These are phyloP conservation scores for Flaveria trinervia DNA, from an alignment of 129 eudicot species.

Conservation along the genomic window DNA sequence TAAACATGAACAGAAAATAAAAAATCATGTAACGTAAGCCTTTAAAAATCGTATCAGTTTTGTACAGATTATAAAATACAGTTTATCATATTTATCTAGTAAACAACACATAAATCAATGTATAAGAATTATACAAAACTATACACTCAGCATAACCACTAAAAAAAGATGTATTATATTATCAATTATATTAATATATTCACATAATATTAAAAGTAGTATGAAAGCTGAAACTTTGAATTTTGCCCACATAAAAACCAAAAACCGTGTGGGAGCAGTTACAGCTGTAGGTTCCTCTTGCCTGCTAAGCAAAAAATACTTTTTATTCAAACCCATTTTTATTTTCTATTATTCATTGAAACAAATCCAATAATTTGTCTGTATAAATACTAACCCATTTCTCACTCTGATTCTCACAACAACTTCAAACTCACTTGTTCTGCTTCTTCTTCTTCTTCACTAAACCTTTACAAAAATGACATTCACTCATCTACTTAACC, in stretches of 20 bases:
- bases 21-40: too few species aligned
- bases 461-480: conserved; percentile 28
- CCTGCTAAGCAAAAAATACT: conserved; percentile 26
- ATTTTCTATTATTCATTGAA: neutral
- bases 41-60: too few species aligned
- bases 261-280: conserved; percentile 28
- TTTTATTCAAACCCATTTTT: neutral
- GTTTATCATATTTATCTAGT: too few species aligned
- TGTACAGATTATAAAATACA: too few species aligned
- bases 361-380: neutral
- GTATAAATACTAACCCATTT: conserved; percentile 36
- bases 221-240: conserved; percentile 10
- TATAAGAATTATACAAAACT: too few species aligned
- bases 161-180: too few species aligned
- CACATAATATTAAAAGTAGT: neutral
- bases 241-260: neutral
- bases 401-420: conserved; percentile 12
- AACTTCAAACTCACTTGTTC: neutral
- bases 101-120: too few species aligned
- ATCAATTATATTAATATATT: too few species aligned
- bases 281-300: conserved; percentile 32
- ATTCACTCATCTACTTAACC: neutral
- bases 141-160: too few species aligned
- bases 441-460: too few species aligned
- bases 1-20: too few species aligned